Conservation (phyloP, 2,329 filamentous ascomycete species). For the Ilyonectria robusta region DNA sequence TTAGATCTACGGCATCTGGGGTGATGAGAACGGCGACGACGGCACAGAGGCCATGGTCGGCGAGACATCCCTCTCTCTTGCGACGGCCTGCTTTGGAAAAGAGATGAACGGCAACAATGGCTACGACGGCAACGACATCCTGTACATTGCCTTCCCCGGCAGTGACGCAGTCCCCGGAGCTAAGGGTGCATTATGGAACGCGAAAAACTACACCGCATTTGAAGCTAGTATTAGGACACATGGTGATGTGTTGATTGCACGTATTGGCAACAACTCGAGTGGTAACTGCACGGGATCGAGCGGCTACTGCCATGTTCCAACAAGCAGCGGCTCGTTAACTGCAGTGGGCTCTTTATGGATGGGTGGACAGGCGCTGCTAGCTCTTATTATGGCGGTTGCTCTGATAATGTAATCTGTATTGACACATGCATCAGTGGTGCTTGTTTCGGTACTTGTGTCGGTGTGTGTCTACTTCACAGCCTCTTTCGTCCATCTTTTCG, state of each 20-base stretch:
- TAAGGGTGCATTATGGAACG: conserved; percentile 66
- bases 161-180: conserved; percentile 67
- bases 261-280: neutral
- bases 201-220: conserved; percentile 39
- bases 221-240: conserved; percentile 1
- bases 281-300: too few relatives aligned
- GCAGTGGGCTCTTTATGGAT: neutral
- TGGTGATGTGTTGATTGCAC: neutral
- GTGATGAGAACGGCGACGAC: conserved; percentile 71
- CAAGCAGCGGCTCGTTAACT: neutral
- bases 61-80: conserved; percentile 70
- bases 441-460: too few relatives aligned
- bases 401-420: neutral
- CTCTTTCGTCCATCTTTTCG: too few relatives aligned
- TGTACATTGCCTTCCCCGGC: conserved; percentile 72
- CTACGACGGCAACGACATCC: conserved; percentile 68
- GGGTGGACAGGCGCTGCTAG: neutral
- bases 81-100: conserved; percentile 68
- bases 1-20: conserved; percentile 72
- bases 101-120: conserved; percentile 68
- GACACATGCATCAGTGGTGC: too few relatives aligned
- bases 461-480: too few relatives aligned
- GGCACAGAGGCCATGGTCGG: conserved; percentile 64
- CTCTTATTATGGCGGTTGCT: neutral
- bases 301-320: neutral